Base-by-base conservation (phyloP, 345 rosid genomes). In the Hypericum androsaemum region DNA sequence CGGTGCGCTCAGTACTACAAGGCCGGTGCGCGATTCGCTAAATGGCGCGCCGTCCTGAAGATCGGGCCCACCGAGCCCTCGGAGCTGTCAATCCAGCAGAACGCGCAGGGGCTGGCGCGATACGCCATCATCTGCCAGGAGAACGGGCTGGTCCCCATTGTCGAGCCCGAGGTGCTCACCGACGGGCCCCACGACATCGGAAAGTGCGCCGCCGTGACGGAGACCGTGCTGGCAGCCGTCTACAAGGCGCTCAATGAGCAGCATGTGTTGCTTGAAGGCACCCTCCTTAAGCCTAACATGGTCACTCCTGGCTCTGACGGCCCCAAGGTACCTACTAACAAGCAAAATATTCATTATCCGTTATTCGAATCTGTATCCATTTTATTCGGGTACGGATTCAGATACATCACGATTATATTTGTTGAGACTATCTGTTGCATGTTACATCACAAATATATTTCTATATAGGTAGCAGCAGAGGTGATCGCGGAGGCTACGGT, bases 21-120 rank as follows among this genome's bases (percentile, higher is more conserved):
- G 71, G 96, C 92, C 3, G 98, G 98, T 6, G 89, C 84, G 5
- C 72, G 98, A 48, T 90, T 90, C 41, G 96, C 98, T 39, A 90
- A 90, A 76, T 90, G 96, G 98, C 89, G 98, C 11, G 81, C 96
- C 1, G 96, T 87, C 46, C 86, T 90, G 9, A 90, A 90, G 81
- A 90, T 90, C 22, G 92, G 95, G 5, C 77, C 71, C 10, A 87
- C 59, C 5, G 96, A 84, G 66, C 98, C 96, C 2, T 84, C 96
- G 0, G 88, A 81, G 57, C 69, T 87, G 68, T 65, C 88, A 0
- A 72, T 90, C 64, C 88, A 87, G 80, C 88, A 90, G 71, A 87
- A 87, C 37, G 96, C 98, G 0, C 92, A 80, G 64, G 98, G 96
- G 0, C 62, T 90, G 58, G 98, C 98, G 6, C 92, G 98, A 37